These are phyloP conservation scores for Cordyceps tenuipes DNA, from an alignment of 2,329 filamentous ascomycete species.

Conservation along the genomic window DNA sequence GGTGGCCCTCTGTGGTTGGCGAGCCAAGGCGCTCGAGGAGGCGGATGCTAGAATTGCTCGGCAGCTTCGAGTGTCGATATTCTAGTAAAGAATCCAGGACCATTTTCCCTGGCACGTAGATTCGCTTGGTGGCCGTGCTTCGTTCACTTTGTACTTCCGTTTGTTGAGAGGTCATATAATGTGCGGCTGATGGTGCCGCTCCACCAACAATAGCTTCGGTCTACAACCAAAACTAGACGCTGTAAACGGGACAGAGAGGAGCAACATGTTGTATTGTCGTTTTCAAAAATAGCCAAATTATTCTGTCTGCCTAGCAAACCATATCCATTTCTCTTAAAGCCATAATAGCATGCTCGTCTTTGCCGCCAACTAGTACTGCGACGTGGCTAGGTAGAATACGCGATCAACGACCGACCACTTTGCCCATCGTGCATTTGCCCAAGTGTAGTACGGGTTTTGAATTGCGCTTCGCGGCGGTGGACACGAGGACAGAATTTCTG, in stretches of 20 bases:
- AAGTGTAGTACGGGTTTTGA: background rate
- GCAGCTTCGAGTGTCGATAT: constrained; percentile 1
- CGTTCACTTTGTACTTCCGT: too few species aligned
- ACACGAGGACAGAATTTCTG: background rate
- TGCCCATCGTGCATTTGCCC: background rate
- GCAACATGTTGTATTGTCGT: too few species aligned
- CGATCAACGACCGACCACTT: background rate
- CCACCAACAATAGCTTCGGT: too few species aligned
- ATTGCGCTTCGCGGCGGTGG: background rate
- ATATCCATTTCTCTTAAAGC: too few species aligned
- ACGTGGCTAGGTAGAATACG: background rate
- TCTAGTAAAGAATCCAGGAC: background rate
- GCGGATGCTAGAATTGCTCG: constrained; percentile 12
- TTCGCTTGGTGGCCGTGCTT: too few species aligned
- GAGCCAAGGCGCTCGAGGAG: constrained; percentile 11
- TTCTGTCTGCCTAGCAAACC: too few species aligned
- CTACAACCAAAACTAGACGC: too few species aligned
- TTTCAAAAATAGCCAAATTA: too few species aligned
- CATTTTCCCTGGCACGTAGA: background rate
- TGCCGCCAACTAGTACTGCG: background rate
- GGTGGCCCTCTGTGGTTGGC: constrained; percentile 11
- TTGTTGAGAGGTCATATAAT: too few species aligned
- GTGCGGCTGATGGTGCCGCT: too few species aligned
- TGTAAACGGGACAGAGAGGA: too few species aligned
- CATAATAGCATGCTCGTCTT: too few species aligned